phyloP scores from a whole-genome alignment of 2,329 filamentous ascomycete genomes.

The Achaetomium macrosporum region DNA sequence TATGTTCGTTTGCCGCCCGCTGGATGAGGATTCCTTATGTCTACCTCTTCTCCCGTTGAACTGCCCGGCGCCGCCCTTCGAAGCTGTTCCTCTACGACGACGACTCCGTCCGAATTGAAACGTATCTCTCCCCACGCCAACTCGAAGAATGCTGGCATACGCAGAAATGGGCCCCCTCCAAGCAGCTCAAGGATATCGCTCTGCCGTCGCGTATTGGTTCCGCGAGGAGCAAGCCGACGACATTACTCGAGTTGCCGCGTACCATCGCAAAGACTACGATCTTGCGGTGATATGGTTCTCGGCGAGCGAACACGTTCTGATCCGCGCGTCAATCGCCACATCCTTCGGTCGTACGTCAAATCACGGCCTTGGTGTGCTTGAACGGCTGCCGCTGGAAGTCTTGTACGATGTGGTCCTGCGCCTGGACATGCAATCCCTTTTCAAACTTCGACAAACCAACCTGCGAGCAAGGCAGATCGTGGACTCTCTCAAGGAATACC shows the following conservation, averaged over 20 bases:
- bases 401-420: constrained; percentile 25
- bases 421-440: constrained; percentile 30
- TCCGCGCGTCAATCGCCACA: constrained; percentile 28
- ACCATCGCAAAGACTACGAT: constrained; percentile 28
- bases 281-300: constrained; percentile 31
- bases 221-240: constrained; percentile 25
- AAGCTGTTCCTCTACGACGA: too few relatives aligned
- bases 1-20: too few relatives aligned
- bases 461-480: constrained; percentile 22
- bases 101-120: too few relatives aligned
- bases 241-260: constrained; percentile 27
- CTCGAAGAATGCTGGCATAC: too few relatives aligned
- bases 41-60: too few relatives aligned
- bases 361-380: constrained; percentile 25
- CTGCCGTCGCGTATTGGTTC: constrained; percentile 21
- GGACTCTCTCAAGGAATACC: constrained; percentile 26
- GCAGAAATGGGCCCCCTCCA: too few relatives aligned
- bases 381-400: constrained; percentile 30
- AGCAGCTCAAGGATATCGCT: constrained; percentile 14
- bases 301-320: constrained; percentile 27
- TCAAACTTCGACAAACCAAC: constrained; percentile 29
- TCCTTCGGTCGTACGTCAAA: constrained; percentile 24
- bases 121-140: too few relatives aligned
- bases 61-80: too few relatives aligned
- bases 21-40: too few relatives aligned